phyloP scores from a whole-genome alignment of 1,284 basidiomycete species.

The Coniferiporia sulphurascens region DNA sequence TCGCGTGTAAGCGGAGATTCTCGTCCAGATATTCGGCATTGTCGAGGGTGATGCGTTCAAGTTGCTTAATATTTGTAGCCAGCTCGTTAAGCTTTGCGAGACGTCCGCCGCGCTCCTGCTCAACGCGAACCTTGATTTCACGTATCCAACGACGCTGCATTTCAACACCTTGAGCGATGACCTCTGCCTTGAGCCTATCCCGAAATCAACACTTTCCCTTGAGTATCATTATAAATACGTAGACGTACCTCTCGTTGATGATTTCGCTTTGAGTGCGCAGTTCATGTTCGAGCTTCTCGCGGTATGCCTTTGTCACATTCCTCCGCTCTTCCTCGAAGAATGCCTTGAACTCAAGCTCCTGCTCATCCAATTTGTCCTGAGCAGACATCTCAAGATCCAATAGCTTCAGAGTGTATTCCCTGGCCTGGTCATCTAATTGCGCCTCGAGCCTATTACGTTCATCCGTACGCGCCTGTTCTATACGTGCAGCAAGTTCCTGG shows the following conservation, averaged over 20 bases:
- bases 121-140: slow-evolving; percentile 93
- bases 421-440: slow-evolving; percentile 77
- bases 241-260: slow-evolving; percentile 81
- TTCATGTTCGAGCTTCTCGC: slow-evolving; percentile 83
- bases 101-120: slow-evolving; percentile 94
- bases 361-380: slow-evolving; percentile 78
- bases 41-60: slow-evolving; percentile 88
- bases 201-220: neutral
- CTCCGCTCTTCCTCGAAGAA: slow-evolving; percentile 79
- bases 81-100: slow-evolving; percentile 94
- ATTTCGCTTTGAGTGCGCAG: slow-evolving; percentile 86
- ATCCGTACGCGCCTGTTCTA: slow-evolving; percentile 79
- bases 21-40: slow-evolving; percentile 88
- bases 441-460: slow-evolving; percentile 76
- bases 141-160: slow-evolving; percentile 95
- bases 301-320: slow-evolving; percentile 75
- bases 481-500: slow-evolving; percentile 69
- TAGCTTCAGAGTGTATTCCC: slow-evolving; percentile 82
- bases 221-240: slow-evolving; percentile 3
- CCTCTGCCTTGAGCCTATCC: slow-evolving; percentile 84
- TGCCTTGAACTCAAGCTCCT: slow-evolving; percentile 84
- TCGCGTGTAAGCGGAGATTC: slow-evolving; percentile 80
- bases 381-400: slow-evolving; percentile 80
- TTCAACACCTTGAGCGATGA: slow-evolving; percentile 95
- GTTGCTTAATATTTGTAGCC: slow-evolving; percentile 82